Evolutionary conservation across 2,329 filamentous ascomycete genomes (phyloP).

Genomic region (Gaeumannomyces sp.): DNA sequence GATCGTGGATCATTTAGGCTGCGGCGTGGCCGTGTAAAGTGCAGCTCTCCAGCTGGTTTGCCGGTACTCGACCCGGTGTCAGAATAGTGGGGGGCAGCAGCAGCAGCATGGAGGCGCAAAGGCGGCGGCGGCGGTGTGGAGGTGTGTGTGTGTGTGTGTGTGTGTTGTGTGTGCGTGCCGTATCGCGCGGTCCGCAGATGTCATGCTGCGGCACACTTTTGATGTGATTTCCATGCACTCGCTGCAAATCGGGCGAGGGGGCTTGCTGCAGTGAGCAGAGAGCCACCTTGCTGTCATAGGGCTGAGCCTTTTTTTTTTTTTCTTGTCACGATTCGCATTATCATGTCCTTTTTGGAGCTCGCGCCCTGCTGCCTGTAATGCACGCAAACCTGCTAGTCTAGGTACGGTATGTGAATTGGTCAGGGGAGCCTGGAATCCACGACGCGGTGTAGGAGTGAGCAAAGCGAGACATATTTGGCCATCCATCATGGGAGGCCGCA

Average conservation of each 20-base stretch:
- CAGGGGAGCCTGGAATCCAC: background rate
- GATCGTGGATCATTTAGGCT: background rate
- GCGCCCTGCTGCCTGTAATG: too few relatives aligned
- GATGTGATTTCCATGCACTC: background rate
- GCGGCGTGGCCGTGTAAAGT: too few relatives aligned
- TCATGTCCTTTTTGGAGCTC: background rate
- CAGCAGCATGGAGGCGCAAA: background rate
- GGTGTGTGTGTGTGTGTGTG: too few relatives aligned
- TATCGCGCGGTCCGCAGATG: background rate
- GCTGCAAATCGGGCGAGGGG: too few relatives aligned
- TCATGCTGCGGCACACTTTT: background rate
- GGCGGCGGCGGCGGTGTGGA: background rate
- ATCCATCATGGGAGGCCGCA: background rate
- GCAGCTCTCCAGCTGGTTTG: too few relatives aligned
- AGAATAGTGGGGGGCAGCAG: background rate
- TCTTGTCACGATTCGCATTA: background rate
- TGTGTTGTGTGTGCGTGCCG: background rate
- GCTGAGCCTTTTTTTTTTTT: background rate
- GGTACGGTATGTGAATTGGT: too few relatives aligned
- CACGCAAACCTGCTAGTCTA: too few relatives aligned
- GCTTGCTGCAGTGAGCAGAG: too few relatives aligned
- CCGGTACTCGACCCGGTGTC: too few relatives aligned
- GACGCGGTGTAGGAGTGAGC: background rate
- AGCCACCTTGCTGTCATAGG: background rate
- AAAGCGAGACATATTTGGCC: background rate